Percentiles rank a stretch among this genome's conserved stretches.
phyloP scores from a whole-genome alignment of 345 rosid species.

The Eutrema japonicum region DNA sequence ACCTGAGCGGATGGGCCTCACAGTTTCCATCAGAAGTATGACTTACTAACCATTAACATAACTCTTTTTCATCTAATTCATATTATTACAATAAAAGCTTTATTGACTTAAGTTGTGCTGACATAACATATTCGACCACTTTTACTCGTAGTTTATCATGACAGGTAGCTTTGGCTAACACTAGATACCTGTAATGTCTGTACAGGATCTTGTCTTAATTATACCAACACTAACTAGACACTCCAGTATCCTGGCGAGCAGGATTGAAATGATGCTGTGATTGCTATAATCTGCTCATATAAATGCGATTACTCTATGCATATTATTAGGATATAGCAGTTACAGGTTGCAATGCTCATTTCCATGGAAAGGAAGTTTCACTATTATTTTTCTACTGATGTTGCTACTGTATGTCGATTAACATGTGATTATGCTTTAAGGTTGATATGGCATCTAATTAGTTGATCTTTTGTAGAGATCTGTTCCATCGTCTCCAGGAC shows the following conservation, averaged over 20 bases:
- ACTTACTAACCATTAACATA: conserved; percentile 97
- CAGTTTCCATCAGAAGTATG: conserved; percentile 99
- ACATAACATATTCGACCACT: conserved; percentile 58
- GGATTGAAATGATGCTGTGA: background rate
- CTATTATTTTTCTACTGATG: background rate
- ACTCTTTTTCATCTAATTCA: conserved; percentile 70
- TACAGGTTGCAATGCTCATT: conserved; percentile 31
- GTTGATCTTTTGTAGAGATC: conserved; percentile 60
- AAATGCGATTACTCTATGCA: conserved; percentile 7
- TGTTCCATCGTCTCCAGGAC: conserved; percentile 64
- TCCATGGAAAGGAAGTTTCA: background rate
- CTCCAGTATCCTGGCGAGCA: background rate
- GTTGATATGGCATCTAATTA: conserved; percentile 37
- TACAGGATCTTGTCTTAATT: conserved; percentile 8
- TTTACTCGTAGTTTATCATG: conserved; percentile 45
- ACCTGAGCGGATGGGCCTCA: conserved; percentile 88
- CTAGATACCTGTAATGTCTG: conserved; percentile 15
- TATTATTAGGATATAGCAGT: conserved; percentile 29
- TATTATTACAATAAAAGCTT: conserved; percentile 54
- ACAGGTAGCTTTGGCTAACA: conserved; percentile 59
- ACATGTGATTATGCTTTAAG: conserved; percentile 6
- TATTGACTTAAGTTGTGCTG: conserved; percentile 57
- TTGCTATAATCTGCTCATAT: conserved; percentile 8
- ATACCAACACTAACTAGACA: conserved; percentile 34
- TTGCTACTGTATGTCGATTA: conserved; percentile 1